phyloP scores from a whole-genome alignment of 2,329 filamentous ascomycete species.

The Ophiosphaerella narmari region DNA sequence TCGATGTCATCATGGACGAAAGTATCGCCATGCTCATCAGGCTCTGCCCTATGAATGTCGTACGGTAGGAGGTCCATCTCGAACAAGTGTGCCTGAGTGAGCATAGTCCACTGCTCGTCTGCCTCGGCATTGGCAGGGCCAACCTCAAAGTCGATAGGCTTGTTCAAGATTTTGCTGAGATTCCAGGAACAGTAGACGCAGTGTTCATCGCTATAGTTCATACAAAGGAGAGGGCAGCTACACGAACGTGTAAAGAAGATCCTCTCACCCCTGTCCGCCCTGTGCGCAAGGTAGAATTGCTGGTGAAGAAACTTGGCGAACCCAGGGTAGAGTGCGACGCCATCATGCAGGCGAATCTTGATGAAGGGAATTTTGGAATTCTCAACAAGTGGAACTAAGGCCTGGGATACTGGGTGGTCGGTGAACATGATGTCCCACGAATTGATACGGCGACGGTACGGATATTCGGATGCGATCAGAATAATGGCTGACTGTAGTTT shows the following conservation, averaged over 20 bases:
- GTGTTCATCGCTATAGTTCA: background rate
- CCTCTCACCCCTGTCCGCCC: background rate
- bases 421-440: slow-evolving; percentile 20
- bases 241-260: slow-evolving; percentile 18
- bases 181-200: background rate
- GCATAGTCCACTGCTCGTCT: slow-evolving; percentile 7
- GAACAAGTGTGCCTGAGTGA: slow-evolving; percentile 8
- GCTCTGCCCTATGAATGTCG: slow-evolving; percentile 9
- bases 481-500: slow-evolving; percentile 15
- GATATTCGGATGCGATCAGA: slow-evolving; percentile 13
- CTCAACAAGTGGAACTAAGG: slow-evolving; percentile 10
- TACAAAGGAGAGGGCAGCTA: slow-evolving; percentile 3
- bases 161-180: background rate
- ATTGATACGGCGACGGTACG: slow-evolving; percentile 5
- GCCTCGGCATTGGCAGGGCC: slow-evolving; percentile 8
- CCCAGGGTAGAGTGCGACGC: slow-evolving; percentile 9
- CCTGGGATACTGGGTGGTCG: slow-evolving; percentile 17
- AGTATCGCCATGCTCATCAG: slow-evolving; percentile 3
- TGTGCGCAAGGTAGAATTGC: slow-evolving; percentile 6
- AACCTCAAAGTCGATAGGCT: slow-evolving; percentile 11
- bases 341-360: slow-evolving; percentile 21
- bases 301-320: slow-evolving; percentile 8
- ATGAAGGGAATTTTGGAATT: slow-evolving; percentile 7
- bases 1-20: background rate
- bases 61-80: slow-evolving; percentile 8